Conservation (phyloP, 208 protist genomes). For the Phytomonas francai region DNA sequence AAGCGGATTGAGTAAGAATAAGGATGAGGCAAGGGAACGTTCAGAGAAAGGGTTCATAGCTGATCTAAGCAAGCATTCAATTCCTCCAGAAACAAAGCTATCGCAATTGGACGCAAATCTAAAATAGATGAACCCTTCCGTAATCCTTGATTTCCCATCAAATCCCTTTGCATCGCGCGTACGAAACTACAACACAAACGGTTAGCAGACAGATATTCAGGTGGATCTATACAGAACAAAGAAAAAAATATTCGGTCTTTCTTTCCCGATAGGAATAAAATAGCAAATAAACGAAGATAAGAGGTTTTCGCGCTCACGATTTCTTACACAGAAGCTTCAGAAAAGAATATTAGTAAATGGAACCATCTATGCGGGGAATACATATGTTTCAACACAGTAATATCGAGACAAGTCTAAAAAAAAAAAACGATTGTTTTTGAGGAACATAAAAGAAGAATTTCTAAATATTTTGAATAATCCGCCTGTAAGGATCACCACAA, state of each 20-base stretch:
- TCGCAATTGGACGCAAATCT: not conserved
- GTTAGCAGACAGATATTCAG: not conserved
- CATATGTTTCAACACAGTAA: slow-evolving; percentile 3
- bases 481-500: slow-evolving; percentile 60
- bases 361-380: slow-evolving; percentile 6
- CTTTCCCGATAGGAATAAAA: not conserved
- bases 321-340: not conserved
- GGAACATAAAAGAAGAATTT: not conserved
- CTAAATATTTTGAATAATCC: slow-evolving; percentile 19
- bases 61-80: too few relatives aligned
- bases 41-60: not conserved
- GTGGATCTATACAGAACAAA: not conserved
- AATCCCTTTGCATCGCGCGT: not conserved
- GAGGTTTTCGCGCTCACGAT: not conserved
- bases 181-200: not conserved
- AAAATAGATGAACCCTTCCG: not conserved
- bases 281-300: slow-evolving; percentile 6
- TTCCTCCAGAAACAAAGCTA: too few relatives aligned
- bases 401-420: slow-evolving; percentile 1
- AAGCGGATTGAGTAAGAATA: not conserved
- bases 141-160: not conserved
- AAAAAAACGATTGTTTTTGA: not conserved
- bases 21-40: not conserved
- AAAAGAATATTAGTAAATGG: slow-evolving; percentile 5
- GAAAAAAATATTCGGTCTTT: not conserved